These are phyloP conservation scores for Chenopodium suecicum DNA, from an alignment of 148 eudicot genomes.

Conservation along the genomic window DNA sequence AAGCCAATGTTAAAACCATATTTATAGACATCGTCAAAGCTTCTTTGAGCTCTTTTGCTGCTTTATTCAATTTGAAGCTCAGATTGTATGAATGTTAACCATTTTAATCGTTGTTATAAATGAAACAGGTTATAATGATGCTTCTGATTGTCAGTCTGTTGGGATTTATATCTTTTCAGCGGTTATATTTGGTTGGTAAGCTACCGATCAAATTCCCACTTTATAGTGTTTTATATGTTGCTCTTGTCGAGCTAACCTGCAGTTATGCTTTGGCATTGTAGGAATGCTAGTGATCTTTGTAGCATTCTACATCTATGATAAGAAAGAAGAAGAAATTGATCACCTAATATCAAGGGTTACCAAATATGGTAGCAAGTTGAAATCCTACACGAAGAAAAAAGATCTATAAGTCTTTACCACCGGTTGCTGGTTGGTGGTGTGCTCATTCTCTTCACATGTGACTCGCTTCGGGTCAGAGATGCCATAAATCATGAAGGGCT, in stretches of 20 bases:
- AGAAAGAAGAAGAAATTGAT: constrained; percentile 72
- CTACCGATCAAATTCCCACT: constrained; percentile 11
- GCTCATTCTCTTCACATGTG: not conserved
- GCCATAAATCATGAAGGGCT: not conserved
- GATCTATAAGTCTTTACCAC: constrained; percentile 1
- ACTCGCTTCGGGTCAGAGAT: not conserved
- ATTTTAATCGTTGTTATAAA: constrained; percentile 3
- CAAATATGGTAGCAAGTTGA: constrained; percentile 44
- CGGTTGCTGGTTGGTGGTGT: too few relatives aligned
- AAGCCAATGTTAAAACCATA: too few relatives aligned
- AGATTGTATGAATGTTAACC: not conserved
- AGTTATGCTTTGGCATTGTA: constrained; percentile 25
- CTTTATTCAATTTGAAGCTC: not conserved
- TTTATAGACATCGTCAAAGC: not conserved
- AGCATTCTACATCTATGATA: constrained; percentile 64
- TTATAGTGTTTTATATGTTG: not conserved
- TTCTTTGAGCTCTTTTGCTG: not conserved
- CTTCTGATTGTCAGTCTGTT: constrained; percentile 51
- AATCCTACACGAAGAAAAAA: constrained; percentile 24
- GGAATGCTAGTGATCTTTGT: constrained; percentile 50
- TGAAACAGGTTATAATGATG: constrained; percentile 55
- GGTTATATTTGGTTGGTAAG: constrained; percentile 55
- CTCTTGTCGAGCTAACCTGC: not conserved
- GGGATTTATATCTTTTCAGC: constrained; percentile 56
- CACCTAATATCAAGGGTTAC: constrained; percentile 28